Conservation (phyloP, 177 flowering plant species). For the Vitis hybrid region DNA sequence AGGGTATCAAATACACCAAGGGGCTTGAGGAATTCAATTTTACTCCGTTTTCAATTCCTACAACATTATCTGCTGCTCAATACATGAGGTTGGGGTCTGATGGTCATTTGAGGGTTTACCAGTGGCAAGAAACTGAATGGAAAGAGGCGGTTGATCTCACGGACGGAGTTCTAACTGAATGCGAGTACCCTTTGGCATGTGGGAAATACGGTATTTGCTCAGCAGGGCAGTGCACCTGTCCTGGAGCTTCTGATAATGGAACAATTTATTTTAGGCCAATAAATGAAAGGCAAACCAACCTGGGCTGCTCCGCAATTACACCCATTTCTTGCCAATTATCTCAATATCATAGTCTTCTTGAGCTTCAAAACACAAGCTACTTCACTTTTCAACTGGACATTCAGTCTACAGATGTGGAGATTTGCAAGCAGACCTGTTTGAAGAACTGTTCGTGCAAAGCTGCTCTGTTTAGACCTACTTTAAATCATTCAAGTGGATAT, state of each 20-base stretch:
- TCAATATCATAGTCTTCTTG: not conserved
- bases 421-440: slow-evolving; percentile 11
- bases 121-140: too few relatives aligned
- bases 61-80: too few relatives aligned
- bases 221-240: slow-evolving; percentile 9
- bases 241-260: not conserved
- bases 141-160: too few relatives aligned
- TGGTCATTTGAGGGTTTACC: too few relatives aligned
- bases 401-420: not conserved
- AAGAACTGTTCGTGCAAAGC: slow-evolving; percentile 13
- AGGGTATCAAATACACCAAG: too few relatives aligned
- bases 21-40: rapidly evolving
- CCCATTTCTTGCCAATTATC: not conserved
- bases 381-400: not conserved
- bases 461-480: slow-evolving; percentile 7
- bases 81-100: too few relatives aligned
- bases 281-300: not conserved
- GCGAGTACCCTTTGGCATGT: not conserved
- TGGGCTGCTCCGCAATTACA: not conserved
- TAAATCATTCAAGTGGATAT: not conserved
- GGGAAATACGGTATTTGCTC: slow-evolving; percentile 9
- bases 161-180: too few relatives aligned
- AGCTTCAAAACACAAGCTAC: not conserved
- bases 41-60: too few relatives aligned
- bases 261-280: not conserved